Conservation (phyloP, 768 basidiomycete species). For the Crepidotus variabilis region DNA sequence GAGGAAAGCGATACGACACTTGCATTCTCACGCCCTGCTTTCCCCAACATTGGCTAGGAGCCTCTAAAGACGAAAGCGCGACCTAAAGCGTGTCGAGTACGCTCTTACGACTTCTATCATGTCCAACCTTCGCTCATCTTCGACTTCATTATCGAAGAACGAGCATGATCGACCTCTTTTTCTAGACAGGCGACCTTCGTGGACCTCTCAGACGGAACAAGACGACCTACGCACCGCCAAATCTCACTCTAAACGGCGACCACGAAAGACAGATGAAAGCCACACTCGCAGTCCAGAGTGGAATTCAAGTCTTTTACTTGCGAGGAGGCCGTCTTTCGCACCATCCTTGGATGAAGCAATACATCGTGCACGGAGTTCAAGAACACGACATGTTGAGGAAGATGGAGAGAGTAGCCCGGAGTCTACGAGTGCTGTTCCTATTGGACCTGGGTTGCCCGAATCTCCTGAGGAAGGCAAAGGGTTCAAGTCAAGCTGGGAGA, state of each 20-base stretch:
- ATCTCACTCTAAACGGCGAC: slow-evolving; percentile 15
- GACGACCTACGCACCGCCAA: slow-evolving; percentile 6
- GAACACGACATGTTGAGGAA: slow-evolving; percentile 9
- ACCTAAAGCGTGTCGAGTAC: too few relatives aligned
- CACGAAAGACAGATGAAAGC: slow-evolving; percentile 15
- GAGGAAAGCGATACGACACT: too few relatives aligned
- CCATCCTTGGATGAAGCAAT: slow-evolving; percentile 14
- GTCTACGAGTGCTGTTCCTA: neutral
- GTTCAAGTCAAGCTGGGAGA: slow-evolving; percentile 57
- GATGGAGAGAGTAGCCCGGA: slow-evolving; percentile 3
- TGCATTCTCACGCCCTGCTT: too few relatives aligned
- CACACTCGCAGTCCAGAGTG: slow-evolving; percentile 2
- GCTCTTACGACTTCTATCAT: too few relatives aligned
- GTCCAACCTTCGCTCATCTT: neutral
- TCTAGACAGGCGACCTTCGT: slow-evolving; percentile 19
- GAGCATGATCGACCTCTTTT: slow-evolving; percentile 1
- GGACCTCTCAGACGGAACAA: slow-evolving; percentile 21
- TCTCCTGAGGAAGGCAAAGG: slow-evolving; percentile 57
- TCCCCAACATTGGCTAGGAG: too few relatives aligned
- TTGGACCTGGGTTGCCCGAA: slow-evolving; percentile 12
- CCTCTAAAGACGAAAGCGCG: too few relatives aligned
- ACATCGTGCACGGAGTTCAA: slow-evolving; percentile 14
- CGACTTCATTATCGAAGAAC: neutral
- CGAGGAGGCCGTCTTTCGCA: slow-evolving; percentile 15
- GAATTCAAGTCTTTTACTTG: slow-evolving; percentile 10